Base-by-base conservation (phyloP, 2,329 filamentous ascomycete genomes). In the Diaporthe citri region DNA sequence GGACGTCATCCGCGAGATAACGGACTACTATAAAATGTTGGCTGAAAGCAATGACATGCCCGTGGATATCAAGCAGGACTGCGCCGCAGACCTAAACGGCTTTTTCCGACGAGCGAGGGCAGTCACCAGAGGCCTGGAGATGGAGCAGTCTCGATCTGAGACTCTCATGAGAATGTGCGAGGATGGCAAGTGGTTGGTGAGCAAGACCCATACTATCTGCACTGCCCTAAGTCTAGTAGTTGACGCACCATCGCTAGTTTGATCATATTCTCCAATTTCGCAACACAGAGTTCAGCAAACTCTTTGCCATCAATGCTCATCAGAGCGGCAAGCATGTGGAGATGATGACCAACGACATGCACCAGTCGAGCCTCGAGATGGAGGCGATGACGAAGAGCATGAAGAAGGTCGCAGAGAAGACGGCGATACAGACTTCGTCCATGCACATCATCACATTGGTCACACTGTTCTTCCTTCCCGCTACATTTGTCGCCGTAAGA, bases 341-440 rank as follows among this genome's bases (percentile, higher is more conserved):
- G 25, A n/a, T 6, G 6, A 71, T 71, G 48, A 71, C 48, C 7
- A 71, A 71, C 4, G 67, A 56, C 39, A 43, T 57, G 39, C 48
- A 55, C 20, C 31, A 70, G 48, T 71, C 67, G 13, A 43, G 36
- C 67, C 8, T 31, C 15, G n/a, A 46, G n/a, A 71, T 71, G 67
- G 67, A 59, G 52, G 17, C 12, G 3, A 43, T 41, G 67, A 71
- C 67, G 46, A 41, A 31, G n/a, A 46, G 43, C 9, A 88, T 87
- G 77, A 86, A 89, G 77, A 85, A 84, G 70, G 88, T 90, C 22
- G 88, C 88, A 0, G 79, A 86, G 25, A 87, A 89, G 62, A 87
- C 85, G 20, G 86, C 88, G 39, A 85, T 88, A 73, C 77, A 82
- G 66, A 82, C 80, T 0, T 76, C 79, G 8, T 81, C 81, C 2